A percentile compares a stretch with the other conserved stretches of the same genome.
These are phyloP conservation scores for Cladosporium colombiae DNA, from an alignment of 2,329 filamentous ascomycete genomes.

Conservation along the genomic window DNA sequence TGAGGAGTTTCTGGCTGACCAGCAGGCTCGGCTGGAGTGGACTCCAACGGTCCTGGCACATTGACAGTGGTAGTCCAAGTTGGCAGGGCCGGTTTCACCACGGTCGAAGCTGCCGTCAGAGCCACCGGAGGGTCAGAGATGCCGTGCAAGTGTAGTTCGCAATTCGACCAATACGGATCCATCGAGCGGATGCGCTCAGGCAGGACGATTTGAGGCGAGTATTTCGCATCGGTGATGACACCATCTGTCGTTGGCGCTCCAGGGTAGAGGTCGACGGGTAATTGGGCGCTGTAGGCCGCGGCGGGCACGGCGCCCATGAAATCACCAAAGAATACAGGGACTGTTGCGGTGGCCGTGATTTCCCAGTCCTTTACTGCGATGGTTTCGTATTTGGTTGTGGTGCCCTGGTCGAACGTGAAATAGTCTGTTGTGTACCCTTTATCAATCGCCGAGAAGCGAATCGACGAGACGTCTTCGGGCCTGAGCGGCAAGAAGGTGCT, in stretches of 20 bases:
- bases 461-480: not conserved
- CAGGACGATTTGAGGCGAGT: not conserved
- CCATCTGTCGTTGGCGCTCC: not conserved
- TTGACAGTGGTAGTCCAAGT: not conserved
- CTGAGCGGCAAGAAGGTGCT: not conserved
- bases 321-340: not conserved
- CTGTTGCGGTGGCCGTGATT: not conserved
- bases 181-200: not conserved
- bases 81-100: not conserved
- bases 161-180: slow-evolving; percentile 1
- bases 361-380: not conserved
- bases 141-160: not conserved
- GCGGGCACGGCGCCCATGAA: not conserved
- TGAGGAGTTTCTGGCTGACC: not conserved
- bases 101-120: not conserved
- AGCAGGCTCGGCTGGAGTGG: not conserved
- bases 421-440: not conserved
- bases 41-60: not conserved
- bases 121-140: not conserved
- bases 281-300: not conserved
- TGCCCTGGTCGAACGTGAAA: not conserved
- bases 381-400: not conserved
- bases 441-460: not conserved
- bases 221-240: not conserved
- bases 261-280: not conserved